Base-by-base conservation (phyloP, 225 moss, liverwort and hornwort species). In the Takakia lepidozioides region DNA sequence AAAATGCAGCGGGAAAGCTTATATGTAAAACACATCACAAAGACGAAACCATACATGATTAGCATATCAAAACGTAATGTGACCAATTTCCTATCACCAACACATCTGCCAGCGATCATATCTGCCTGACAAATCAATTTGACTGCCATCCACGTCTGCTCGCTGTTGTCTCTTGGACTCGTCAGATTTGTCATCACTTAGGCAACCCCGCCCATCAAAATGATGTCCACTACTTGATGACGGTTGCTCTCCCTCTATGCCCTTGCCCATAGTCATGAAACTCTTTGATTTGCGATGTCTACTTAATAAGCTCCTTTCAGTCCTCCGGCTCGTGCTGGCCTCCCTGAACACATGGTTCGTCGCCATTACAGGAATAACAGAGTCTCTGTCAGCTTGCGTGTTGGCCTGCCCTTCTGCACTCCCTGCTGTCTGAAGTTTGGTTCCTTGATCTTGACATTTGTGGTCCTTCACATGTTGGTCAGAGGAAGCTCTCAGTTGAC, bases 31-130 rank as follows among this genome's bases (percentile, higher is more conserved):
- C n/a, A n/a, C n/a, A n/a, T n/a, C n/a, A n/a, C n/a, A n/a, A n/a
- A n/a, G n/a, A n/a, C n/a, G n/a, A n/a, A n/a, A n/a, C n/a, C n/a
- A n/a, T n/a, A n/a, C n/a, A n/a, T n/a, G n/a, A n/a, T n/a, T n/a
- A n/a, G n/a, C n/a, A n/a, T n/a, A n/a, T n/a, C n/a, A n/a, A n/a
- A n/a, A n/a, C n/a, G n/a, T n/a, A n/a, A n/a, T n/a, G n/a, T n/a
- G n/a, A n/a, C n/a, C n/a, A n/a, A n/a, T n/a, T n/a, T n/a, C n/a
- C 58, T 59, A 72, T 48, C 72, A 58, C 43, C 49, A 61, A 28
- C 63, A 72, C 43, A 72, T 65, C 55, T 72, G 65, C 68, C 72
- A 77, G 2, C 77, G 72, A 58, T 72, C 42, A 37, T 78, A 54
- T 38, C 61, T 55, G 19, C 64, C 57, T 38, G 68, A 48, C n/a